Conservation (phyloP, 2,329 filamentous ascomycete genomes). For the Graphium sp. region DNA sequence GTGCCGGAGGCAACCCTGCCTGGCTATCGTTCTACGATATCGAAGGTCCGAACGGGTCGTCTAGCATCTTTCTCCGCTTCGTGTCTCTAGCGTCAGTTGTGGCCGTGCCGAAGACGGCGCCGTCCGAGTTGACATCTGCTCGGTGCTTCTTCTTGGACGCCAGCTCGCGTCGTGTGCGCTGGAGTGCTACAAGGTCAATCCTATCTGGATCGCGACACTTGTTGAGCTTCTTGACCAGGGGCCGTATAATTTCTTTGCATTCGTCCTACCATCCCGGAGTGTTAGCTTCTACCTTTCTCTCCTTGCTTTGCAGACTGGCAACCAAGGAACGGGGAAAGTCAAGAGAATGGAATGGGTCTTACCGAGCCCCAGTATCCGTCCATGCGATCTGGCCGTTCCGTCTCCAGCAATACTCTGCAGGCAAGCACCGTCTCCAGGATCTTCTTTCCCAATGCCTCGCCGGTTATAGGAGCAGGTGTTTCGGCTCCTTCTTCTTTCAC, state of each 20-base stretch:
- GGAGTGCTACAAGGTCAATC: constrained; percentile 52
- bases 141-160: constrained; percentile 24
- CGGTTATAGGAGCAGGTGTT: no score
- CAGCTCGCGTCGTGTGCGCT: constrained; percentile 44
- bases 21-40: constrained; percentile 15
- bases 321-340: background rate
- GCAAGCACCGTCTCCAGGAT: constrained; percentile 28
- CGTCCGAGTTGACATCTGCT: constrained; percentile 18
- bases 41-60: constrained; percentile 30
- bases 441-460: constrained; percentile 23
- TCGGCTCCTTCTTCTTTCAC: constrained; percentile 12
- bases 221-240: constrained; percentile 51
- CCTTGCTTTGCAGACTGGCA: constrained; percentile 16
- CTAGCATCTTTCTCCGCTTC: constrained; percentile 27
- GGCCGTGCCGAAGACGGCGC: constrained; percentile 25
- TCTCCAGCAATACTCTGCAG: constrained; percentile 36
- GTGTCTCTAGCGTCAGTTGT: constrained; percentile 16
- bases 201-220: constrained; percentile 60
- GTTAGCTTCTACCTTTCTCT: no score
- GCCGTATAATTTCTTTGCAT: constrained; percentile 30
- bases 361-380: constrained; percentile 36
- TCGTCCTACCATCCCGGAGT: no score
- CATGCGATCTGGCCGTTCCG: constrained; percentile 39
- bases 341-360: constrained; percentile 8
- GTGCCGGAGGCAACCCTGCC: no score